Conservation (phyloP, 108 stramenopile species). For the Parietichytrium sp. region DNA sequence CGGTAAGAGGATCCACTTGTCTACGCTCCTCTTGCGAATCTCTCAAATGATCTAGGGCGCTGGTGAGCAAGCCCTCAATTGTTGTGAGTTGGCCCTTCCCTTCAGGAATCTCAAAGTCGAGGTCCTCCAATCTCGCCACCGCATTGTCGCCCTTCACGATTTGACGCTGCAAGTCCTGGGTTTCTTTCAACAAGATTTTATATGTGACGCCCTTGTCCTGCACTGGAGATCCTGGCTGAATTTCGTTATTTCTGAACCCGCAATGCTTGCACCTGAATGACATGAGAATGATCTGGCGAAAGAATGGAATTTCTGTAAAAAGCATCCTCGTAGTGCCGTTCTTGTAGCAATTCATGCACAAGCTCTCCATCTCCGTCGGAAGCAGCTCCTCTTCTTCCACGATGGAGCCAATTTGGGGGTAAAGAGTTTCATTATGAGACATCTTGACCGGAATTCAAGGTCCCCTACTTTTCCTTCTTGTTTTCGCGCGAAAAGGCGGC, state of each 20-base stretch:
- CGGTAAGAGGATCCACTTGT: background rate
- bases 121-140: constrained; percentile 53
- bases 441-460: too few relatives aligned
- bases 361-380: constrained; percentile 41
- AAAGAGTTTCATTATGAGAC: background rate
- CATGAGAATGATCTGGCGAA: constrained; percentile 75
- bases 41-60: constrained; percentile 46
- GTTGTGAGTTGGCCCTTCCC: constrained; percentile 72
- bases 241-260: constrained; percentile 56
- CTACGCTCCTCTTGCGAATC: constrained; percentile 41
- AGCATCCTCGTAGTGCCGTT: constrained; percentile 67
- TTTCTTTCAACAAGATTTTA: constrained; percentile 44
- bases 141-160: constrained; percentile 77
- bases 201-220: constrained; percentile 66
- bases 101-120: constrained; percentile 80
- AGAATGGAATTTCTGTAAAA: constrained; percentile 72
- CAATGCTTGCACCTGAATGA: constrained; percentile 68
- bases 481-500: too few relatives aligned
- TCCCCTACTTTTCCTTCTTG: too few relatives aligned
- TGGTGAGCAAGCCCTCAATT: constrained; percentile 68
- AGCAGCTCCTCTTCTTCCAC: background rate
- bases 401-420: constrained; percentile 1
- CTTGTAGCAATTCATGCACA: constrained; percentile 64
- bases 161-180: constrained; percentile 72
- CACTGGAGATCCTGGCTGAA: constrained; percentile 72